A percentile compares a stretch with the other conserved stretches of the same genome.
phyloP scores from a whole-genome alignment of 805 yeast genomes.

The Starmerella asiatica region DNA sequence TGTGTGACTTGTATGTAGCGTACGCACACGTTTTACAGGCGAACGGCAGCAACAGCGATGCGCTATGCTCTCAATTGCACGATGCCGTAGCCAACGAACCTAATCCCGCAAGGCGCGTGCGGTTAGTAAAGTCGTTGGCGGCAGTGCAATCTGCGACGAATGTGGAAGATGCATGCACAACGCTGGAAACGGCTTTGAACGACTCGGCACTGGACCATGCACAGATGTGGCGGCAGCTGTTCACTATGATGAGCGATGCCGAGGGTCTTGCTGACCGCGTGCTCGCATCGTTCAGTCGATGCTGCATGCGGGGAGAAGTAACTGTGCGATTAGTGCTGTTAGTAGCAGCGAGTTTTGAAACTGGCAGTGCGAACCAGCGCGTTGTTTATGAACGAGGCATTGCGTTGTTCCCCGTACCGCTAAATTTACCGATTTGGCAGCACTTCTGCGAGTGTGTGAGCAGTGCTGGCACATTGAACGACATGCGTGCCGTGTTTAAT shows the following conservation, averaged over 20 bases:
- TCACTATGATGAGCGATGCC: too few relatives aligned
- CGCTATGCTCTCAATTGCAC: not conserved
- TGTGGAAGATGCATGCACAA: not conserved
- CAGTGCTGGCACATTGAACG: not conserved
- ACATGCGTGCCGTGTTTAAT: conserved; percentile 5
- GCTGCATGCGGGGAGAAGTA: conserved; percentile 6
- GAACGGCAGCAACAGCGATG: conserved; percentile 9
- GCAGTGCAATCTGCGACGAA: not conserved
- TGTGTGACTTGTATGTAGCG: conserved; percentile 8
- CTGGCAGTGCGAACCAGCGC: conserved; percentile 5
- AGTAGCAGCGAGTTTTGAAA: conserved; percentile 6
- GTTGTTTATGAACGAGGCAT: conserved; percentile 12
- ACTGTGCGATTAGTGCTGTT: conserved; percentile 10
- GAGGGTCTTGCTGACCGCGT: too few relatives aligned
- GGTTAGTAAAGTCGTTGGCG: conserved; percentile 7
- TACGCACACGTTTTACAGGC: conserved; percentile 9
- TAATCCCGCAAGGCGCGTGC: not conserved
- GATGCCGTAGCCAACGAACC: not conserved
- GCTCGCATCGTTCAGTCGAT: conserved; percentile 9
- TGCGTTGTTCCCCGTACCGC: conserved; percentile 8
- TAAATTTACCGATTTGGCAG: conserved; percentile 11
- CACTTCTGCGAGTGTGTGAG: conserved; percentile 1
- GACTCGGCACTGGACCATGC: too few relatives aligned
- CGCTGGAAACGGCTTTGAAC: conserved; percentile 2
- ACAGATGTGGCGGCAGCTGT: conserved; percentile 13